A percentile compares a stretch with the other conserved stretches of the same genome.
Conservation (phyloP, 371 early-diverging fungal genomes). For the Mortierella sp. region DNA sequence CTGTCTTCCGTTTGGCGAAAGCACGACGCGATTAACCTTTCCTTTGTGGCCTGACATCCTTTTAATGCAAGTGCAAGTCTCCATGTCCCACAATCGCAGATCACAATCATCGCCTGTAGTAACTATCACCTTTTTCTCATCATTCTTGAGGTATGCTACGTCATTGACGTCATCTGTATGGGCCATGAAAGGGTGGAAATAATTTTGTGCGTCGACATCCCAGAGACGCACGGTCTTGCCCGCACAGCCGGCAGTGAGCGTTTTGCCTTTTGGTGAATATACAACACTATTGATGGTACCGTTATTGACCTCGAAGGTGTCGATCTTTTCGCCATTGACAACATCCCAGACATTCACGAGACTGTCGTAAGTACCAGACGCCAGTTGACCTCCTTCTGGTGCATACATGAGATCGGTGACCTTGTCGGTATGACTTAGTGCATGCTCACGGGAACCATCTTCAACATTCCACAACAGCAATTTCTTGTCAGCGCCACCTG, state of each 20-base stretch:
- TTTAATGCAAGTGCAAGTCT: too few relatives aligned
- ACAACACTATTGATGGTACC: not conserved
- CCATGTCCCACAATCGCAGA: too few relatives aligned
- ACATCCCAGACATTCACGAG: conserved; percentile 5
- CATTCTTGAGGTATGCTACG: too few relatives aligned
- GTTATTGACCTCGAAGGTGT: not conserved
- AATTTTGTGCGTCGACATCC: too few relatives aligned
- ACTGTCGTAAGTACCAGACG: not conserved
- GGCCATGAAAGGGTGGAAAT: too few relatives aligned
- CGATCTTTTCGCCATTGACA: conserved; percentile 23
- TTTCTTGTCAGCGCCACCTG: conserved; percentile 3
- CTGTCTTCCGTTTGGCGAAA: conserved; percentile 3
- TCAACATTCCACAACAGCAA: conserved; percentile 6
- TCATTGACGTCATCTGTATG: too few relatives aligned
- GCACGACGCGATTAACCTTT: too few relatives aligned
- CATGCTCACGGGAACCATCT: not conserved
- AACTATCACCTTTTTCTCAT: too few relatives aligned
- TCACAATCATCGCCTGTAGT: too few relatives aligned
- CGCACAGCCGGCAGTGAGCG: not conserved
- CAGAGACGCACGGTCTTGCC: not conserved
- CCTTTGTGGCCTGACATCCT: too few relatives aligned
- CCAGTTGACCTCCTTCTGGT: not conserved
- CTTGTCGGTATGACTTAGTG: not conserved
- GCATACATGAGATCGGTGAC: not conserved
- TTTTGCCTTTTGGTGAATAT: not conserved